Evolutionary conservation across 495 filamentous ascomycete species (phyloP).

Genomic region (Aspergillus egyptiacus): DNA sequence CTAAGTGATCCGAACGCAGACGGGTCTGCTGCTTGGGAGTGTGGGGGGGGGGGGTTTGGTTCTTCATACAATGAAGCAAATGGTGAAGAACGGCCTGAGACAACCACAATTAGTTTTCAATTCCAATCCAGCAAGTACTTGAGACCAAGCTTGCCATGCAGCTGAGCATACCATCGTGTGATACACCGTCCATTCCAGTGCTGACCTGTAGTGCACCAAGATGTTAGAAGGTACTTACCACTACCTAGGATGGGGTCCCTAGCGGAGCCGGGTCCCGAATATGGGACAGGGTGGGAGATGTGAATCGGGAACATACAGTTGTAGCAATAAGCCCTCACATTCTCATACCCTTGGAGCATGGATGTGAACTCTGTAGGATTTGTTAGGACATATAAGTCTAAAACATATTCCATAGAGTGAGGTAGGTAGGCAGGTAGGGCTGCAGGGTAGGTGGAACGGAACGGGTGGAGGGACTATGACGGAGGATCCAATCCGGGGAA

Average conservation of each 20-base stretch:
- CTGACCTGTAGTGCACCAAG: constrained; percentile 29
- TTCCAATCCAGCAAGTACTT: neutral
- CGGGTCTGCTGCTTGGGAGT: no score
- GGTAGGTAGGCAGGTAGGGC: no score
- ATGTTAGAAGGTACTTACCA: constrained; percentile 17
- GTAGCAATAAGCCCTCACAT: constrained; percentile 49
- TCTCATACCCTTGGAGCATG: constrained; percentile 49
- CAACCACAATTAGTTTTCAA: constrained; percentile 13
- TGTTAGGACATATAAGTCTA: neutral
- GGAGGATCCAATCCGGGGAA: neutral
- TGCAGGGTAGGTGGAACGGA: neutral
- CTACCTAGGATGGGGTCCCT: no score
- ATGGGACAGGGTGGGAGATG: no score
- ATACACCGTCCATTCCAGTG: constrained; percentile 49
- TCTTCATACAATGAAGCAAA: constrained; percentile 50
- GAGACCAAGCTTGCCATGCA: no score
- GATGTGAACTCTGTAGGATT: constrained; percentile 42
- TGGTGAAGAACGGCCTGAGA: constrained; percentile 47
- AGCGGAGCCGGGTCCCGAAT: no score
- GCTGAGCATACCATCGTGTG: constrained; percentile 48
- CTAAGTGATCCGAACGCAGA: no score
- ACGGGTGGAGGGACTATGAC: constrained; percentile 6
- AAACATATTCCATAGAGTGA: neutral
- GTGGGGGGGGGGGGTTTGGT: no score
- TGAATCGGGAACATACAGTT: constrained; percentile 47